Conservation (phyloP, 2,329 filamentous ascomycete species). For the Cercospora brassicicola region DNA sequence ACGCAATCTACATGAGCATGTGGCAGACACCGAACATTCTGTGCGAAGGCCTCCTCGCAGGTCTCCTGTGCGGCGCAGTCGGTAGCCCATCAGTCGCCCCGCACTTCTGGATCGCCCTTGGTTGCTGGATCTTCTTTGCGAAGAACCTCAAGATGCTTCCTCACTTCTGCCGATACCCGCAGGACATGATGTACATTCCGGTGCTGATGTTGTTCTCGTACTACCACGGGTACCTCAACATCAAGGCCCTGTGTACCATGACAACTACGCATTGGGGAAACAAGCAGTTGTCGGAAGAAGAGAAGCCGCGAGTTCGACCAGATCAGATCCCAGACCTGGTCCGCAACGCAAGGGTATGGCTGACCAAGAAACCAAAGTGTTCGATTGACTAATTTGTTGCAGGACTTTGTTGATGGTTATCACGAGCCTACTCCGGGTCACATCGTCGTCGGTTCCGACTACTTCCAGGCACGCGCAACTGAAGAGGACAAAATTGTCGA, state of each 20-base stretch:
- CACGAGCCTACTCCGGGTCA: slow-evolving; percentile 21
- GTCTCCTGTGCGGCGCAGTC: slow-evolving; percentile 36
- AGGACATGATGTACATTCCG: slow-evolving; percentile 54
- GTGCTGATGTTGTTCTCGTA: slow-evolving; percentile 58
- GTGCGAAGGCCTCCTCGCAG: slow-evolving; percentile 51
- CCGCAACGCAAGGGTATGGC: slow-evolving; percentile 16
- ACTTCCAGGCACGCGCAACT: slow-evolving; percentile 17
- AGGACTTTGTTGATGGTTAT: slow-evolving; percentile 13
- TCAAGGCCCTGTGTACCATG: slow-evolving; percentile 56
- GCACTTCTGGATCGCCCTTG: slow-evolving; percentile 19
- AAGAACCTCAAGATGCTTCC: slow-evolving; percentile 60
- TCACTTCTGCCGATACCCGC: slow-evolving; percentile 54
- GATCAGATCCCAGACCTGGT: slow-evolving; percentile 27
- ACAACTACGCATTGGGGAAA: slow-evolving; percentile 37
- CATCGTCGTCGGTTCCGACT: slow-evolving; percentile 24
- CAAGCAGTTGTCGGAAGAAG: slow-evolving; percentile 31
- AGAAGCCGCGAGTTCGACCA: slow-evolving; percentile 20
- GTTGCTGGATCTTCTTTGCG: slow-evolving; percentile 53
- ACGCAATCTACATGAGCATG: slow-evolving; percentile 57
- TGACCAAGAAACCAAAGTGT: neutral
- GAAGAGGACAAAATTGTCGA: slow-evolving; percentile 1
- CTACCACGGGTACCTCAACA: slow-evolving; percentile 58
- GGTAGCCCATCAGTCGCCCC: neutral
- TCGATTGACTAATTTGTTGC: slow-evolving; percentile 6
- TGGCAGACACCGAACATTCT: slow-evolving; percentile 59